Evolutionary conservation across 2,329 filamentous ascomycete species (phyloP), one percentile per base, ranked within the genome.

Genomic region (Cytospora leucostoma): DNA sequence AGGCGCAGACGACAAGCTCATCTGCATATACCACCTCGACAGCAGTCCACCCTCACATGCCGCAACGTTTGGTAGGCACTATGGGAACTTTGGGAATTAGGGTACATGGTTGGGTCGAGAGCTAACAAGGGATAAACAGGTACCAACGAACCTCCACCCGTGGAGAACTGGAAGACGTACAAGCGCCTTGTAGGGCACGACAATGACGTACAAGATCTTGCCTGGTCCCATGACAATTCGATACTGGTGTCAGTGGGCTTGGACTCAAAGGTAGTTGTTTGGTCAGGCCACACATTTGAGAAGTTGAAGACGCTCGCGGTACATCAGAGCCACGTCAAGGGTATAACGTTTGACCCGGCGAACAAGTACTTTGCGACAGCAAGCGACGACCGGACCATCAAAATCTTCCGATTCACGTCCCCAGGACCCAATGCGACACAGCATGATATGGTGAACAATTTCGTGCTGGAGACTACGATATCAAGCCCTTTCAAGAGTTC

Each of bases 361-460:
- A 98, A 98, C 80, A 99, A 98, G 74, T 99, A 97, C 80, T 99
- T 99, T 76, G 95, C 96, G 17, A 99, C 96, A 0, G 93, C 96
- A 2, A 97, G 93, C 77, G 95, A 99, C 75, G 95, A 99, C 76
- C 88, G 95, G 65, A 94, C 93, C 2, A 96, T 99, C 77, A 96
- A 96, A 75, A 92, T 99, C 70, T 98, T 96, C 77, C 88, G 93
- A 64, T 99, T 97, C 75, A 97, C 91, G 2, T 90, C 94, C 1
- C 93, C 95, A 0, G 85, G 89, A 1, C 91, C 95, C 11, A 97
- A 97, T 74, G 92, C 95, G 40, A 96, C 92, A 1, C 88, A 94
- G 60, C 92, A 98, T 73, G 95, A 99, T 74, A 95, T 97, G 79
- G 88, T 95, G 67, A 96, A 96, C 77, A 99, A 99, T 74, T 99